Base-by-base conservation (phyloP, 768 basidiomycete genomes). In the Astraeus odoratus region DNA sequence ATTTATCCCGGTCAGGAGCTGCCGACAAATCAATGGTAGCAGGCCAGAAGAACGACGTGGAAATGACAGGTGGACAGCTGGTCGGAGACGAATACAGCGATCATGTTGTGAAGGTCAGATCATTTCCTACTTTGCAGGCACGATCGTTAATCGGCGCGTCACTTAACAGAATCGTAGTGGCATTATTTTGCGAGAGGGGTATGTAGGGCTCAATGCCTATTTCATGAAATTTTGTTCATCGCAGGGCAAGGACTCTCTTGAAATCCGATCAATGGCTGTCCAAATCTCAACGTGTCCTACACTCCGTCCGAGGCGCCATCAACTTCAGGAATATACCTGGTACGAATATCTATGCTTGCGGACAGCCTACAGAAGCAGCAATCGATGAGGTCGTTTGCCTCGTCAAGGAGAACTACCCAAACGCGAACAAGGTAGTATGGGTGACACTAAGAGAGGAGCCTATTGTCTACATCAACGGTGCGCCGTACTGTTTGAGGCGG, bases 31-130 rank as follows among this genome's bases (percentile, higher is more conserved):
- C 79, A 1, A 63, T 83, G 39, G 66, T 82, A 24, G 71, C 80
- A 31, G 85, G 81, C n/a, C 78, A 76, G 59, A 80, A 79, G 61
- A 83, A 87, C 50, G 81, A 84, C 54, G 76, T 82, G 9, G 82
- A 77, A 26, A 86, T 83, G 47, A 67, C 77, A 18, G 91, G 91
- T 8, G 91, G 89, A 0, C 87, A 85, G 58, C 78, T 96, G 35
- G 69, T 94, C 1, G 95, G 92, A 4, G 94, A 97, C 58, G 96
- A 99, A 61, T 98, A 91, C 70, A 91, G 90, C 3, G 86, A 89
- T 33, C 89, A 94, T 60, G 91, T 98, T 36, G 81, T 99, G 25
- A 86, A 86, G 74, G 89, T 87, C 47, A 23, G 72, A 36, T 43
- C 18, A 20, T 13, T 35, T 42, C 22, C 12, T 2, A n/a, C 20